Base-by-base conservation (phyloP, 805 yeast species). In the Candida ulmi region DNA sequence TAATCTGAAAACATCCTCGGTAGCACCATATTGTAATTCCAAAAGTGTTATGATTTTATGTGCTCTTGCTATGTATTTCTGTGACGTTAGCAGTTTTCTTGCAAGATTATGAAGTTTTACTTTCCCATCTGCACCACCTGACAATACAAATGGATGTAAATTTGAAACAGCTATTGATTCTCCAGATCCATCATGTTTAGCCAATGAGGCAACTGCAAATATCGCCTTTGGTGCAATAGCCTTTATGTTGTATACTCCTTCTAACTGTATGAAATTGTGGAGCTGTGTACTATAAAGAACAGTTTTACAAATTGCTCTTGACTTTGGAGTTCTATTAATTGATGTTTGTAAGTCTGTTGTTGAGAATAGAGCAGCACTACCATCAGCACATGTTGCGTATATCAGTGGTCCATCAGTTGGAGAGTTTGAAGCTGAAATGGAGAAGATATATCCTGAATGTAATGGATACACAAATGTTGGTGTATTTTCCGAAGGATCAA, bases 81-180 rank as follows among this genome's bases (percentile, higher is more conserved):
- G 57, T 18, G 63, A 62, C 8, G 63, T 59, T 11, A 68, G 38
- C 7, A 63, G 25, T 38, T 66, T 54, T 52, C 70, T 62, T 2
- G 65, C 54, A 5, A 65, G 37, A 42, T 73, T 74, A 13, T 65
- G 61, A 5, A 73, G 54, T 32, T 60, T 59, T 2, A 76, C 45
- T 2, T 57, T 51, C 1, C 82, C 82, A 50, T 76, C 79, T 2
- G 76, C 52, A 3, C 74, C 69, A 3, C 80, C 80, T 8, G 69
- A 50, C 11, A 74, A 46, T 1, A 68, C 37, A 41, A 72, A 50
- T 11, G 81, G 80, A 44, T 76, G 82, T 9, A 60, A 31, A 11
- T 50, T 45, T 0, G 78, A 71, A 0, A 67, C 46, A 0, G 69
- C 69, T 1, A 70, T 39, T 0, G 72, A 49, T 15, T 65, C 61